These are phyloP conservation scores for Chernovozyma aurita DNA, from an alignment of 1,139 yeast genomes.

Conservation along the genomic window DNA sequence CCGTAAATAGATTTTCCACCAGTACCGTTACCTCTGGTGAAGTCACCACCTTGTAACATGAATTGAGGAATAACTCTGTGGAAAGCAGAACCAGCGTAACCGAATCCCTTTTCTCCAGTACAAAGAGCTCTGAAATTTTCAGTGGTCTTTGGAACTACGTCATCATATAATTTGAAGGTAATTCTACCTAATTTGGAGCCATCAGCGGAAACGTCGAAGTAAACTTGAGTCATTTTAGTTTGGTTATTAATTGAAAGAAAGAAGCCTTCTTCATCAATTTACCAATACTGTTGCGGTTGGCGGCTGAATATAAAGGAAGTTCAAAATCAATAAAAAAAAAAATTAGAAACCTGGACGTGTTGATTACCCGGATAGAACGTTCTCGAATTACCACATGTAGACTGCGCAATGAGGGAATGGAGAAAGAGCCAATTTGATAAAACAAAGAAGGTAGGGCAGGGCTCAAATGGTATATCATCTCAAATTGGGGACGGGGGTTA, in stretches of 20 bases:
- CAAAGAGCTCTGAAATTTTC: conserved; percentile 96
- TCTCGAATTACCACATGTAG: conserved; percentile 4
- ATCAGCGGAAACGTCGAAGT: conserved; percentile 72
- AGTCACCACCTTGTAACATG: conserved; percentile 99
- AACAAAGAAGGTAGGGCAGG: no score
- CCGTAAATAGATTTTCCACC: conserved; percentile 99
- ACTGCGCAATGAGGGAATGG: no score
- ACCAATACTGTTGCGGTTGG: no score
- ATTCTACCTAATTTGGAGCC: conserved; percentile 40
- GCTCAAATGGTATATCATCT: no score
- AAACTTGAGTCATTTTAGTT: conserved; percentile 58
- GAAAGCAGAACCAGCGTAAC: conserved; percentile 88
- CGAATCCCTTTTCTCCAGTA: conserved; percentile 97
- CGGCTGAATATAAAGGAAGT: no score
- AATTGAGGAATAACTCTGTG: conserved; percentile 98
- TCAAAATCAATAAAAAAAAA: no score
- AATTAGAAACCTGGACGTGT: neutral
- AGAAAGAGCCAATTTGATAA: no score
- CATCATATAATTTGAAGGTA: conserved; percentile 69
- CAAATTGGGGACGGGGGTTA: no score
- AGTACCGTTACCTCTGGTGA: conserved; percentile 90
- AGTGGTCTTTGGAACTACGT: conserved; percentile 95
- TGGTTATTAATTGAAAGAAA: neutral
- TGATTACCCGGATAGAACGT: conserved; percentile 8
- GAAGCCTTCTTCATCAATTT: neutral